Conservation (phyloP, 345 rosid species). For the Aethionema arabicum region DNA sequence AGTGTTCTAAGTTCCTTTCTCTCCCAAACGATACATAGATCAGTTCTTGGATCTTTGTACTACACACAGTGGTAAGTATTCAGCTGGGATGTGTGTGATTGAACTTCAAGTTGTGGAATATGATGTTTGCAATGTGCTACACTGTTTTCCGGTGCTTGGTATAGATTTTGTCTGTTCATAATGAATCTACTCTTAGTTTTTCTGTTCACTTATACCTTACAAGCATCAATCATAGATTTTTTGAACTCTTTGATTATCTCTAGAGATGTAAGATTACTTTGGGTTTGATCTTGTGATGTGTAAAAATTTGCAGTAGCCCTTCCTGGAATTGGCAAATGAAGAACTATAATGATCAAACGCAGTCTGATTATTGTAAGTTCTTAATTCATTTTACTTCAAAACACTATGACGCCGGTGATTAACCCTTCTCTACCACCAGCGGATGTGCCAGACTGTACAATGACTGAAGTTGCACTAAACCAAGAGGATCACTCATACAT, state of each 20-base stretch:
- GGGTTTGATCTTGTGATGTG: slow-evolving; percentile 15
- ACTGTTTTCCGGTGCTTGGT: neutral
- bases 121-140: slow-evolving; percentile 9
- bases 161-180: neutral
- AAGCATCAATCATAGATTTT: too few species aligned
- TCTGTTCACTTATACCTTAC: neutral
- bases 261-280: slow-evolving; percentile 5
- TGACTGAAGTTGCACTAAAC: slow-evolving; percentile 60
- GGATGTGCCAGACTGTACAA: slow-evolving; percentile 32
- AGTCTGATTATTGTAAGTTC: slow-evolving; percentile 32
- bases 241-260: neutral
- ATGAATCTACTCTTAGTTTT: neutral
- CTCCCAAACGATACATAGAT: neutral
- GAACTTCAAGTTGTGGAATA: neutral
- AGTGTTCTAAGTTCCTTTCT: neutral
- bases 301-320: slow-evolving; percentile 5
- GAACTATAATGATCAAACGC: slow-evolving; percentile 26
- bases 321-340: slow-evolving; percentile 38
- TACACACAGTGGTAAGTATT: neutral
- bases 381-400: neutral
- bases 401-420: neutral
- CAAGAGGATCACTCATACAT: slow-evolving; percentile 82
- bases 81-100: neutral
- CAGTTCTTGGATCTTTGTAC: neutral
- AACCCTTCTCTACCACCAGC: slow-evolving; percentile 10